A percentile compares a stretch with the other conserved stretches of the same genome.
phyloP scores from a whole-genome alignment of 306 rosid species.

The Cucumis sativus region Cucumber_9930_V3 NC_026659.2:2127501-2128000 shows the following conservation, averaged over 20 bases:
- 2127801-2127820: too few species aligned
- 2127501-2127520: not conserved
- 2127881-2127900: not conserved
- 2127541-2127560: not conserved
- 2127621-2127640: not conserved
- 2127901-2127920: not conserved
- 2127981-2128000: not conserved
- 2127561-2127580: not conserved
- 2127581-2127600: not conserved
- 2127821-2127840: too few species aligned
- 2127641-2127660: not conserved
- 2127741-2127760: not conserved
- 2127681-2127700: conserved; percentile 10
- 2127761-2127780: not conserved
- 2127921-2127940: not conserved
- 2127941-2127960: not conserved
- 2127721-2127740: not conserved
- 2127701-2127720: not conserved
- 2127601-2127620: too few species aligned
- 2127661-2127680: not conserved
- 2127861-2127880: not conserved
- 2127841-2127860: not conserved
- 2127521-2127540: not conserved
- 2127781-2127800: not conserved
- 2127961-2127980: not conserved